These are phyloP conservation scores for Haematococcus sp. DNA, from an alignment of 139 green algal genomes.

Conservation along the genomic window DNA sequence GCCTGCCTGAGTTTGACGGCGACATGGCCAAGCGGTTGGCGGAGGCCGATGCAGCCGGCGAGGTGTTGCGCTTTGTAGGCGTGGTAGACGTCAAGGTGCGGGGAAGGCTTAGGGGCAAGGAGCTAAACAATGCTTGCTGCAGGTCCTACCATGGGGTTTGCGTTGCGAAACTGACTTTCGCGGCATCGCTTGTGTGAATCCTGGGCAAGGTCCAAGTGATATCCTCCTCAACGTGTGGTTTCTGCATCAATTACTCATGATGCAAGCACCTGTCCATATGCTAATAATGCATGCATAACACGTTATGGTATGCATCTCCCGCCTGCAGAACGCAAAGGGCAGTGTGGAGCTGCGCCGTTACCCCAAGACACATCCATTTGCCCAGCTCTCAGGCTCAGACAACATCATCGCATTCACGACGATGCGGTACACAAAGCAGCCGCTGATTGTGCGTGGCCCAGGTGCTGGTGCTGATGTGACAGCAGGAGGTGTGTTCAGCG, in stretches of 20 bases:
- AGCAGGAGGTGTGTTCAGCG: conserved; percentile 93
- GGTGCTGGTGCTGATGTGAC: conserved; percentile 96
- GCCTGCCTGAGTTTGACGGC: conserved; percentile 85
- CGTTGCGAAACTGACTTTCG: too few relatives aligned
- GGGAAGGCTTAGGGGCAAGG: too few relatives aligned
- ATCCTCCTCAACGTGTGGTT: too few relatives aligned
- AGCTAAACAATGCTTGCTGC: too few relatives aligned
- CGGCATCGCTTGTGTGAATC: too few relatives aligned
- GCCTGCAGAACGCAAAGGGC: conserved; percentile 42
- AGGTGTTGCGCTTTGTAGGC: conserved; percentile 93
- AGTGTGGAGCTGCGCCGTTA: conserved; percentile 88
- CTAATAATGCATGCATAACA: too few relatives aligned
- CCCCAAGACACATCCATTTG: conserved; percentile 85
- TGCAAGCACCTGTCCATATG: too few relatives aligned
- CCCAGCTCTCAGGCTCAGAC: conserved; percentile 79
- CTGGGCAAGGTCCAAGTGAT: too few relatives aligned
- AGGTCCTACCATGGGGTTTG: too few relatives aligned
- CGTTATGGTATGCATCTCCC: too few relatives aligned
- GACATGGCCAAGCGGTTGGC: conserved; percentile 71
- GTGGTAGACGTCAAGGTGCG: conserved; percentile 76
- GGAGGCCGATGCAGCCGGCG: conserved; percentile 74
- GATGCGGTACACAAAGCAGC: conserved; percentile 74
- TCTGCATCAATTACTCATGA: too few relatives aligned
- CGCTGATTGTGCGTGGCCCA: conserved; percentile 87
- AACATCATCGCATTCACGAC: conserved; percentile 95